These are phyloP conservation scores for Saccharomycopsis babjevae DNA, from an alignment of 805 yeast species.

Conservation along the genomic window DNA sequence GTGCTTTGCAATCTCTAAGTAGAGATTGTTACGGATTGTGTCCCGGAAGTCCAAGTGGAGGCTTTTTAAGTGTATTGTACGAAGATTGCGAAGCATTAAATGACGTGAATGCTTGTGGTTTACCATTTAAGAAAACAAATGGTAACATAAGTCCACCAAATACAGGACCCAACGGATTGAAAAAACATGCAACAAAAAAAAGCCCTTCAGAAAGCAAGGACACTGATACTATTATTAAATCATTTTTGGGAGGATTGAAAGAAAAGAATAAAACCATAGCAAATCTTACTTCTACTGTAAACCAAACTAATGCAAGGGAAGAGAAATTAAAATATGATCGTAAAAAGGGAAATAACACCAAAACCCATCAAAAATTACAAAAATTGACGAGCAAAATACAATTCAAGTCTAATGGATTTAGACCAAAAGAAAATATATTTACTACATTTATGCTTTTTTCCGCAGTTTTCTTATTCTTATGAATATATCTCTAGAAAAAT, in stretches of 20 bases:
- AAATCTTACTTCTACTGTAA: not conserved
- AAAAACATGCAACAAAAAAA: not conserved
- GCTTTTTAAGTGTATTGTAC: slow-evolving; percentile 35
- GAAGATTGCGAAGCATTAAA: slow-evolving; percentile 37
- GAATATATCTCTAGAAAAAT: not conserved
- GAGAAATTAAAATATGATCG: not conserved
- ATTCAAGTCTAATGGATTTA: slow-evolving; percentile 10
- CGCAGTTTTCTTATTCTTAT: not conserved
- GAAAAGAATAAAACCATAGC: not conserved
- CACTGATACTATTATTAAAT: slow-evolving; percentile 6
- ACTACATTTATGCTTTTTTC: not conserved
- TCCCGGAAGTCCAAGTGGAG: slow-evolving; percentile 36
- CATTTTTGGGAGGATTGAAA: slow-evolving; percentile 1
- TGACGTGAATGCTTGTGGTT: slow-evolving; percentile 40
- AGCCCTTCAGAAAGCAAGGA: not conserved
- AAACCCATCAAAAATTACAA: not conserved
- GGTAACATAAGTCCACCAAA: slow-evolving; percentile 1
- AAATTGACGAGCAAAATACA: not conserved
- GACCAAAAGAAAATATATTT: not conserved
- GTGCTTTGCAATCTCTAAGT: slow-evolving; percentile 41
- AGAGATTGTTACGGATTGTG: slow-evolving; percentile 38
- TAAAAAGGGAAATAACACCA: not conserved
- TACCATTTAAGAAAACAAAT: slow-evolving; percentile 39
- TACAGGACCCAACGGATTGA: not conserved
- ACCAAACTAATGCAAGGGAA: not conserved